Evolutionary conservation across 768 basidiomycete species (phyloP), one percentile per base, ranked within the genome.

Genomic region (Rhizopogon roseolus): DNA sequence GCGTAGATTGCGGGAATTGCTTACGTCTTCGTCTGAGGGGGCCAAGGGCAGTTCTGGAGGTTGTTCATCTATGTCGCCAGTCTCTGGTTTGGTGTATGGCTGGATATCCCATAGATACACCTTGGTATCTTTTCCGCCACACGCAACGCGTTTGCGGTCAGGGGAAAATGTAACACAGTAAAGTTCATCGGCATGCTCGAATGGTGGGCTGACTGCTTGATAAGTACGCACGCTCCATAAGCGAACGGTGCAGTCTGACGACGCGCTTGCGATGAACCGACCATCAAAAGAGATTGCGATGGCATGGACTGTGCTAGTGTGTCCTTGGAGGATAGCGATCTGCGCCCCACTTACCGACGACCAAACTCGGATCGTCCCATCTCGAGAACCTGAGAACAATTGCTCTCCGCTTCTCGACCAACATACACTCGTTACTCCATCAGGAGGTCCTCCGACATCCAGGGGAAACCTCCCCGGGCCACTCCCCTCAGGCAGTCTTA

Each of bases 401-500:
- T 50, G 62, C 29, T 39, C 56, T 4, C 56, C 65, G 10, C 49
- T 48, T 36, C 46, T 48, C 19, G 46, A 48, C 46, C 46, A 48
- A 48, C 46, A 48, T 11, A 48, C 46, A 32, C 46, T 48, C 5
- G 46, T 48, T 19, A 48, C 46, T 25, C 34, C 46, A 48, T 48
- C 34, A 5, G 19, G 14, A 48, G 46, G 46, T 22, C 46, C 46
- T 25, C 46, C 34, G 8, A 48, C 34, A 96, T 97, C 73, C 94
- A 95, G 14, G 93, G 93, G 39, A 93, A 93, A 66, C 85, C 89
- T 62, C 94, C 90, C 53, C 88, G 77, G 72, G 95, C 94, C 93
- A 97, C 96, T 73, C 89, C 91, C 79, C 96, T 97, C 78, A 96
- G 75, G 73, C 92, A 92, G 67, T 97, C 46, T 17, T 37, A 48